phyloP scores from a whole-genome alignment of 2,329 filamentous ascomycete genomes.

The Diaporthe citri region DNA sequence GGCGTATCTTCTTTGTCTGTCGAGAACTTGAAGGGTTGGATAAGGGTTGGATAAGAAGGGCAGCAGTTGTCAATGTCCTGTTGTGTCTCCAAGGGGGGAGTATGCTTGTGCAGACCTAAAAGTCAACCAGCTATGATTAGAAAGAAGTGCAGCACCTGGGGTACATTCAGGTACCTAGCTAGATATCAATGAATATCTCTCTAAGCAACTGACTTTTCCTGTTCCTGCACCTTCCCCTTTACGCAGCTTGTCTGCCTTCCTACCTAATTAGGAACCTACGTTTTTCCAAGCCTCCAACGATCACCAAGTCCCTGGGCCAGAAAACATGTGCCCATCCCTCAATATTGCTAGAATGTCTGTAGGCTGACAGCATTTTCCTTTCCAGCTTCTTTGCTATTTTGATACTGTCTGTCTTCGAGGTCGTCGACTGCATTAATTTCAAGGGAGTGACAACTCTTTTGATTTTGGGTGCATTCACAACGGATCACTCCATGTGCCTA shows the following conservation, averaged over 20 bases:
- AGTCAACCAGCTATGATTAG: not conserved
- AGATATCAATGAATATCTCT: not conserved
- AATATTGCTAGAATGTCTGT: not conserved
- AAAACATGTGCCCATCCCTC: not conserved
- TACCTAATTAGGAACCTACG: not conserved
- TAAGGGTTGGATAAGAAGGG: not conserved
- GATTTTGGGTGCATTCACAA: not conserved
- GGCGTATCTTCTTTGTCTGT: not conserved
- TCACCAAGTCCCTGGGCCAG: not conserved
- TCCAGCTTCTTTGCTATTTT: not conserved
- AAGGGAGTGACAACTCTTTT: no score
- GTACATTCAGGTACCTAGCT: not conserved
- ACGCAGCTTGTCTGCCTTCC: not conserved
- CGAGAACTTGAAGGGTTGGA: not conserved
- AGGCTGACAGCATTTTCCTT: not conserved
- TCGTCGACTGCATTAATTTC: no score
- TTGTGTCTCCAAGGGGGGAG: no score
- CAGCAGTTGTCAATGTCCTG: not conserved
- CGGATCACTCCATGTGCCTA: not conserved
- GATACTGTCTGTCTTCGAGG: not conserved
- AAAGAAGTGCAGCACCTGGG: not conserved
- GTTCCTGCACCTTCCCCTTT: not conserved
- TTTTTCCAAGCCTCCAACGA: not conserved
- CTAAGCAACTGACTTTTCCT: not conserved
- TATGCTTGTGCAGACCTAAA: not conserved